Evolutionary conservation across 2,329 filamentous ascomycete genomes (phyloP).

Genomic region (Pseudogymnoascus sp.): DNA sequence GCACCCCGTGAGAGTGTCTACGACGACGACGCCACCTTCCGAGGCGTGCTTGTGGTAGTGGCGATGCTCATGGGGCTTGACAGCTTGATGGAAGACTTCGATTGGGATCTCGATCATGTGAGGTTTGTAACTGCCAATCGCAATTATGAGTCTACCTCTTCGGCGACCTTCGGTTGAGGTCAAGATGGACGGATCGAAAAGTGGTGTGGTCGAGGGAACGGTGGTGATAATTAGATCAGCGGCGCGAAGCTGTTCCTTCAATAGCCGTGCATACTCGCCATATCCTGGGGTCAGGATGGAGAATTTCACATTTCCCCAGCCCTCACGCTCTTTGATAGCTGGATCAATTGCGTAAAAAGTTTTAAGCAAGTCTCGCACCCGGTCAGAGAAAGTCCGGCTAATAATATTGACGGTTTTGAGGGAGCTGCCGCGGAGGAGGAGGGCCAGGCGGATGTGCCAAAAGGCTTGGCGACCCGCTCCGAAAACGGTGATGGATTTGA

Average conservation of each 20-base stretch:
- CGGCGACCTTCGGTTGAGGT: constrained; percentile 63
- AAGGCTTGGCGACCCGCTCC: constrained; percentile 86
- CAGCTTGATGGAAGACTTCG: constrained; percentile 61
- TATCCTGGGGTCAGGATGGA: constrained; percentile 62
- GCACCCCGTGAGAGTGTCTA: constrained; percentile 71
- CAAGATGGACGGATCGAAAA: constrained; percentile 68
- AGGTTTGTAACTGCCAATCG: constrained; percentile 61
- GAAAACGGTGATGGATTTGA: constrained; percentile 75
- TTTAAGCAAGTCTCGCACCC: constrained; percentile 44
- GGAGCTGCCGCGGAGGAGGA: constrained; percentile 62
- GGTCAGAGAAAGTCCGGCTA: constrained; percentile 62
- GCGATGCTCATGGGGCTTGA: constrained; percentile 44
- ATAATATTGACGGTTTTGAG: constrained; percentile 78
- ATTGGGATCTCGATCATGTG: constrained; percentile 79
- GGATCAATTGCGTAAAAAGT: constrained; percentile 39
- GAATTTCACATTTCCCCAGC: constrained; percentile 61
- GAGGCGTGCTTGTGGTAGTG: constrained; percentile 61
- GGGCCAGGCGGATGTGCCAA: constrained; percentile 83
- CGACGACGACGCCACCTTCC: constrained; percentile 60
- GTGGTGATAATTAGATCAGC: constrained; percentile 85
- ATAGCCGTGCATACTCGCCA: constrained; percentile 56
- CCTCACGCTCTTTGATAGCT: constrained; percentile 46
- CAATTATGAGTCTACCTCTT: constrained; percentile 65
- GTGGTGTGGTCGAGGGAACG: constrained; percentile 64
- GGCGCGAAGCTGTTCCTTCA: constrained; percentile 62